Percentiles rank a stretch among this genome's conserved stretches.
Evolutionary conservation across 2,329 filamentous ascomycete genomes (phyloP).

Genomic region (Allantophomopsis cytisporea): DNA sequence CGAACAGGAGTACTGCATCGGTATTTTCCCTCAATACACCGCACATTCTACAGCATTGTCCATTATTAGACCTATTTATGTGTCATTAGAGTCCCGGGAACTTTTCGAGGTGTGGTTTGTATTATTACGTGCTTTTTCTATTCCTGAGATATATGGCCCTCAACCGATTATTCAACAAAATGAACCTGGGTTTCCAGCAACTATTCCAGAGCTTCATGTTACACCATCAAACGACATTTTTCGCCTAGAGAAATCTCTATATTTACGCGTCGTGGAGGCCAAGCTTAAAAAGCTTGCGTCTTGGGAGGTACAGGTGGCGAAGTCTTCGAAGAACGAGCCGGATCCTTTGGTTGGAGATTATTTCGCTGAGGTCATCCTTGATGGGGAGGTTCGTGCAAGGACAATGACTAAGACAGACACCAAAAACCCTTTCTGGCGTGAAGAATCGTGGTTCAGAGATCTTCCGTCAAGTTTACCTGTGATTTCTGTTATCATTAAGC

Average conservation of each 20-base stretch:
- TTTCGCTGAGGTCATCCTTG: slow-evolving; percentile 65
- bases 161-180: slow-evolving; percentile 4
- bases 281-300: slow-evolving; percentile 26
- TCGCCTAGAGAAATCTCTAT: slow-evolving; percentile 46
- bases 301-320: slow-evolving; percentile 5
- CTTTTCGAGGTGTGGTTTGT: slow-evolving; percentile 98
- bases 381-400: slow-evolving; percentile 65
- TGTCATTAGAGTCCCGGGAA: slow-evolving; percentile 74
- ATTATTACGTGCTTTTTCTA: slow-evolving; percentile 76
- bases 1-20: slow-evolving; percentile 86
- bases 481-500: slow-evolving; percentile 60
- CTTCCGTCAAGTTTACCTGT: slow-evolving; percentile 56
- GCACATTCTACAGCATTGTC: slow-evolving; percentile 59
- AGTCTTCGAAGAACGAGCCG: slow-evolving; percentile 16
- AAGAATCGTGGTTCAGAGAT: slow-evolving; percentile 66
- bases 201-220: slow-evolving; percentile 1
- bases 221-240: slow-evolving; percentile 32
- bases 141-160: slow-evolving; percentile 70
- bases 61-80: slow-evolving; percentile 75
- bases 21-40: slow-evolving; percentile 88
- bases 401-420: slow-evolving; percentile 61
- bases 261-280: slow-evolving; percentile 45
- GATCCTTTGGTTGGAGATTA: slow-evolving; percentile 52
- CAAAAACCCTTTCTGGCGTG: slow-evolving; percentile 68
- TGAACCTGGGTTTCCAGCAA: not conserved